Base-by-base conservation (phyloP, 2,329 filamentous ascomycete species). In the Catunica adiposa region DNA sequence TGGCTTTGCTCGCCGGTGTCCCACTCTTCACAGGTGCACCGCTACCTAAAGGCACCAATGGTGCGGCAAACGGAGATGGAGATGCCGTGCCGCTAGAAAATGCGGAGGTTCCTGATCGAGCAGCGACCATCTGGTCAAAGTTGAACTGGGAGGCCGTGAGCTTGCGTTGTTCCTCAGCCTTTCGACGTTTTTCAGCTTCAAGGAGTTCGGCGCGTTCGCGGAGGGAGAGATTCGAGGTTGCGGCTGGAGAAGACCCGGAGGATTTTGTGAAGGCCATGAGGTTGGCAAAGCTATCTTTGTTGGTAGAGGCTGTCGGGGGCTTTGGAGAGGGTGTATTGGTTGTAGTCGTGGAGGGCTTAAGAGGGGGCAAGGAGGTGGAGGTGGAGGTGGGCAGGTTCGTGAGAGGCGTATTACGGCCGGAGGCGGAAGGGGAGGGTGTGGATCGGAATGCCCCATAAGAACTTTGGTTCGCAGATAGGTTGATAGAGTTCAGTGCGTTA, bases 131-230 rank as follows among this genome's bases (percentile, higher is more conserved):
- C 59, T 81, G 79, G 9, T 78, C 76, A 63, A 82, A 80, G 1
- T 86, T 88, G 67, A 88, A 96, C 59, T 90, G 82, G 29, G 79
- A 76, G 61, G 92, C 86, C 62, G 82, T 78, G 65, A 82, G 79
- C 63, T 76, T 83, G 63, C 76, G 78, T 64, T 79, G 78, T 65
- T 89, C 83, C 58, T 83, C 83, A 59, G 89, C 85, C 66, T 90
- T 86, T 65, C 73, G 79, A 34, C 76, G 73, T 68, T 80, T 86
- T 67, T 83, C 79, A 3, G 73, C 76, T 60, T 80, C 76, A 38
- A 84, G 67, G 58, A 78, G 79, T 60, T 80, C 77, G 67, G 87
- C 86, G 63, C 88, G 83, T 67, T 94, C 86, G 61, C 85, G 79
- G 61, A 95, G 69, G 59, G 80, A 84, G 15, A 96, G 72, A 29